Percentiles rank a stretch among this genome's conserved stretches.
Evolutionary conservation across 1,284 basidiomycete genomes (phyloP).

Genomic region (Leucoagaricus sp.): DNA sequence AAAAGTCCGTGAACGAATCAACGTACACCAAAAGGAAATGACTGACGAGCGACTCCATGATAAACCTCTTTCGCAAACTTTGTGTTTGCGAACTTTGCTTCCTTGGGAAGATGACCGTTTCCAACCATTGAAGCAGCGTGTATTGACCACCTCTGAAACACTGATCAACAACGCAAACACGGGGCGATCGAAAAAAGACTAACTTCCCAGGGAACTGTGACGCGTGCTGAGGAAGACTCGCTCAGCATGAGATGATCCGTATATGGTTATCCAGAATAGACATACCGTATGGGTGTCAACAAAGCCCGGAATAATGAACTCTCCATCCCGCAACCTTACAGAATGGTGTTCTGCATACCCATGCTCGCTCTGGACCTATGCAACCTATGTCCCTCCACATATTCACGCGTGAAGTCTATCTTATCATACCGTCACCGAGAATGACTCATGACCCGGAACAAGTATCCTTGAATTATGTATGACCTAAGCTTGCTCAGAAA

Average conservation of each 20-base stretch:
- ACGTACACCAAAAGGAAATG: slow-evolving; percentile 78
- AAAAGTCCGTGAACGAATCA: not conserved
- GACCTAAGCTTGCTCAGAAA: no score
- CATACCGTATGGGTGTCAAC: slow-evolving; percentile 88
- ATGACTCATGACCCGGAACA: no score
- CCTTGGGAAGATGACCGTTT: slow-evolving; percentile 86
- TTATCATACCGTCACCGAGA: slow-evolving; percentile 53
- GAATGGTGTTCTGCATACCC: slow-evolving; percentile 35
- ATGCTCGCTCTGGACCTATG: slow-evolving; percentile 46
- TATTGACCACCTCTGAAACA: slow-evolving; percentile 69
- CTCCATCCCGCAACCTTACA: slow-evolving; percentile 57
- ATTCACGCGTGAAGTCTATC: slow-evolving; percentile 68
- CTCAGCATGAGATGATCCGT: no score
- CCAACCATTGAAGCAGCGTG: slow-evolving; percentile 91
- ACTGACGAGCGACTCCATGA: slow-evolving; percentile 70
- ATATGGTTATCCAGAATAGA: no score
- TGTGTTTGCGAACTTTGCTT: slow-evolving; percentile 74
- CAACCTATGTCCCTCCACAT: slow-evolving; percentile 48
- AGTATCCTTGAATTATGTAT: no score
- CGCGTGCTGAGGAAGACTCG: slow-evolving; percentile 87
- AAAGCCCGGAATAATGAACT: slow-evolving; percentile 88
- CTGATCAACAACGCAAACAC: not conserved
- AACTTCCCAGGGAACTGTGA: slow-evolving; percentile 66
- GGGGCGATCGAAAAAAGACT: slow-evolving; percentile 1
- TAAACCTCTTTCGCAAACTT: slow-evolving; percentile 77